These are phyloP conservation scores for Rhizopogon vinicolor DNA, from an alignment of 768 basidiomycete genomes.

Conservation along the genomic window DNA sequence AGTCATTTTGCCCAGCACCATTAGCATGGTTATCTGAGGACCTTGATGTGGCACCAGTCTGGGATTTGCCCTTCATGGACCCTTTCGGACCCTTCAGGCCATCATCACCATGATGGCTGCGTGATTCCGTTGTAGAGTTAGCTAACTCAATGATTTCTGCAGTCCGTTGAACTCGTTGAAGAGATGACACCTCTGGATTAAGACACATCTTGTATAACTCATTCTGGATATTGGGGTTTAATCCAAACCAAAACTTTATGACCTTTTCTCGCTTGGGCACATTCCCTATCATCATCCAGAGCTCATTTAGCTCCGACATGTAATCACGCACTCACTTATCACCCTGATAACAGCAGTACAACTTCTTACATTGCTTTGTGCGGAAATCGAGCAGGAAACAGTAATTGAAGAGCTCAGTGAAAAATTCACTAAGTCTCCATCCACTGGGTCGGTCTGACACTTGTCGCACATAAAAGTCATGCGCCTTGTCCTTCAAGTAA, in stretches of 20 bases:
- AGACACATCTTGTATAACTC: conserved; percentile 19
- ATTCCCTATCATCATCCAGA: conserved; percentile 26
- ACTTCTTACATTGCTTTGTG: conserved; percentile 17
- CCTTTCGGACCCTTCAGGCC: too few relatives aligned
- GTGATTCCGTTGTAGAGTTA: not conserved
- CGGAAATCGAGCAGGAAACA: conserved; percentile 30
- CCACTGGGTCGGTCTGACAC: conserved; percentile 11
- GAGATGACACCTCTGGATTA: not conserved
- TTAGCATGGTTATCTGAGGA: not conserved
- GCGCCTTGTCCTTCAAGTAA: conserved; percentile 26
- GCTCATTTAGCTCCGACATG: conserved; percentile 23
- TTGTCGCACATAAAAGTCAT: conserved; percentile 21
- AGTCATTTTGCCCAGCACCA: too few relatives aligned
- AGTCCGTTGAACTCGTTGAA: not conserved
- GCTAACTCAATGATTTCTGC: conserved; percentile 1
- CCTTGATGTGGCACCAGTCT: not conserved
- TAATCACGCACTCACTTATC: conserved; percentile 20
- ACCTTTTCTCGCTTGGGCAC: conserved; percentile 21
- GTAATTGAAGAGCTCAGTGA: conserved; percentile 25
- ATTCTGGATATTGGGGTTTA: conserved; percentile 20
- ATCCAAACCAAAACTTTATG: conserved; percentile 29
- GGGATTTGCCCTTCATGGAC: too few relatives aligned
- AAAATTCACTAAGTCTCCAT: conserved; percentile 22
- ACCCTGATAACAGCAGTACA: conserved; percentile 19
- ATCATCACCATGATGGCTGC: not conserved